Conservation (phyloP, 306 rosid genomes). For the Datisca glomerata region DNA sequence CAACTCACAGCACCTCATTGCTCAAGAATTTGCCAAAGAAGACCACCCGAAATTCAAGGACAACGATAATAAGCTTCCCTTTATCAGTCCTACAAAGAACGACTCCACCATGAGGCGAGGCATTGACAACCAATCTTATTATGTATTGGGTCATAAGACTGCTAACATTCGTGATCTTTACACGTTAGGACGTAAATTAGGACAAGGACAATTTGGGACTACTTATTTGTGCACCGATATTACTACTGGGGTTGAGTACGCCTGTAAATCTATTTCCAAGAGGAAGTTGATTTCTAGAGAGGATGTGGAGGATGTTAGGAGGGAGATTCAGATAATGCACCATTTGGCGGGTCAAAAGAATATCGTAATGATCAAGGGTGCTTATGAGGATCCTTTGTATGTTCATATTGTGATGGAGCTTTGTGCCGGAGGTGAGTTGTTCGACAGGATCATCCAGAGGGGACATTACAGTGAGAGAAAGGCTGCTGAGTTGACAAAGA, state of each 20-base stretch:
- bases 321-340: conserved; percentile 98
- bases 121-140: conserved; percentile 51
- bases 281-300: conserved; percentile 83
- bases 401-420: conserved; percentile 98
- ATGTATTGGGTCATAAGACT: conserved; percentile 82
- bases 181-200: conserved; percentile 68
- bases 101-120: conserved; percentile 56
- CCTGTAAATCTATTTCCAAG: conserved; percentile 91
- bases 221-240: conserved; percentile 63
- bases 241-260: conserved; percentile 52
- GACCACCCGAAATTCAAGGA: conserved; percentile 2
- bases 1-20: conserved; percentile 21
- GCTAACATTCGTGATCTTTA: conserved; percentile 80
- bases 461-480: conserved; percentile 86
- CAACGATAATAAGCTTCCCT: conserved; percentile 10
- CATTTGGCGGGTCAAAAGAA: conserved; percentile 90
- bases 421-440: conserved; percentile 85
- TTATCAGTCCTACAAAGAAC: conserved; percentile 21
- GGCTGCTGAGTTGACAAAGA: conserved; percentile 89
- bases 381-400: conserved; percentile 79
- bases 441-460: conserved; percentile 85
- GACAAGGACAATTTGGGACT: conserved; percentile 92
- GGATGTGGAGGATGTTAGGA: conserved; percentile 79
- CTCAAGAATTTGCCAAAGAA: conserved; percentile 26
- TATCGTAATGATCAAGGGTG: conserved; percentile 89